Percentiles rank a stretch among this genome's conserved stretches.
Conservation (phyloP, 2,329 filamentous ascomycete species). For the Diaporthe sp. region DNA sequence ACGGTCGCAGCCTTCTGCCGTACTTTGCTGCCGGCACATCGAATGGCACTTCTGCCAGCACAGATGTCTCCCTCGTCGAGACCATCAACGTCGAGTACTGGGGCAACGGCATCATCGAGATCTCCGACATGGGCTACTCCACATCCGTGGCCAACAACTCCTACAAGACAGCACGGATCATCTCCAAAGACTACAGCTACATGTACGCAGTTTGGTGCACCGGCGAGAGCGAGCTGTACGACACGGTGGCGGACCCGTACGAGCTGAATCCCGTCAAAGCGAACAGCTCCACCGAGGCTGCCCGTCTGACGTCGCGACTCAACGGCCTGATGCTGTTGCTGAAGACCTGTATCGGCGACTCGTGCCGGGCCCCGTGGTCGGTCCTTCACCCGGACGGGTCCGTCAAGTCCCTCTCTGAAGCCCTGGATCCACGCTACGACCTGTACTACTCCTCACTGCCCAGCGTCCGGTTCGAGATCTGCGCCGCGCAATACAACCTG, state of each 20-base stretch:
- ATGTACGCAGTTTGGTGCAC: slow-evolving; percentile 78
- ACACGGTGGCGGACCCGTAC: slow-evolving; percentile 65
- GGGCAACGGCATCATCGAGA: slow-evolving; percentile 56
- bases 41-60: slow-evolving; percentile 40
- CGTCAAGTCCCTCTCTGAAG: slow-evolving; percentile 62
- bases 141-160: slow-evolving; percentile 57
- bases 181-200: slow-evolving; percentile 65
- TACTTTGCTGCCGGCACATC: slow-evolving; percentile 68
- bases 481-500: slow-evolving; percentile 27
- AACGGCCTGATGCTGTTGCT: slow-evolving; percentile 69
- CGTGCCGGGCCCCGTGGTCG: slow-evolving; percentile 68
- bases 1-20: slow-evolving; percentile 45
- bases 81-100: slow-evolving; percentile 70
- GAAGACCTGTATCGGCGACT: slow-evolving; percentile 67
- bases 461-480: slow-evolving; percentile 33
- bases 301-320: slow-evolving; percentile 57
- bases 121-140: slow-evolving; percentile 46
- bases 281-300: slow-evolving; percentile 46
- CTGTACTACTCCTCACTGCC: slow-evolving; percentile 55
- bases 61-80: slow-evolving; percentile 52
- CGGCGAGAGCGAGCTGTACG: slow-evolving; percentile 74
- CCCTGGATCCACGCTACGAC: slow-evolving; percentile 59
- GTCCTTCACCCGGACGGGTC: slow-evolving; percentile 64
- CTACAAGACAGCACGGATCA: slow-evolving; percentile 69
- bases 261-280: slow-evolving; percentile 59